Conservation (phyloP, 1,284 basidiomycete species). For the Anthracocystis panici-leucophaei region DNA sequence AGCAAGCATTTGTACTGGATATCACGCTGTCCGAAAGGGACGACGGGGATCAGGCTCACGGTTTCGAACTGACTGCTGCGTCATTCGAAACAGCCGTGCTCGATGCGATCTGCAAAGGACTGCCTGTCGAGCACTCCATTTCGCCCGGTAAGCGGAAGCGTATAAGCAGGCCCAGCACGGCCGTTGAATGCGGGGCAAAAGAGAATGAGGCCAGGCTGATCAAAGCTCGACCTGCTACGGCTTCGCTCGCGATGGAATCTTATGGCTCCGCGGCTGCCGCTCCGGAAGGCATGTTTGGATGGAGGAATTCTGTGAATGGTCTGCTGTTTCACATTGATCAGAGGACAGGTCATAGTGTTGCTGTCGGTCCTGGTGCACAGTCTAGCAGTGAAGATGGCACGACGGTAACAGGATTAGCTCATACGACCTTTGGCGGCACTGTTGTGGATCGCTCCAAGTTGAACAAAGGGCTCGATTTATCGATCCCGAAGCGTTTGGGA, state of each 20-base stretch:
- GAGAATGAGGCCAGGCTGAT: too few species aligned
- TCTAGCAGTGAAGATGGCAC: background rate
- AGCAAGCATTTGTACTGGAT: conserved; percentile 12
- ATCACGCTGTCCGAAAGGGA: background rate
- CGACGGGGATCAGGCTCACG: background rate
- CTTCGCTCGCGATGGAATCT: conserved; percentile 18
- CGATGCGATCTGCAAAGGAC: conserved; percentile 5
- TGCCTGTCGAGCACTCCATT: background rate
- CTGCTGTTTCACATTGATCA: conserved; percentile 32
- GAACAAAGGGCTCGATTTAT: conserved; percentile 7
- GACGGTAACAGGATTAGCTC: too few species aligned
- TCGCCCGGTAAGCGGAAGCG: conserved; percentile 19
- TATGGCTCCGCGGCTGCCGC: conserved; percentile 2
- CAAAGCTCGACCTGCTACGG: conserved; percentile 16
- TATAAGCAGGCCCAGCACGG: conserved; percentile 1
- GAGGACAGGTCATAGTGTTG: conserved; percentile 32
- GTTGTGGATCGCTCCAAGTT: conserved; percentile 15
- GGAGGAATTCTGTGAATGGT: conserved; percentile 25
- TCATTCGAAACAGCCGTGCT: conserved; percentile 15
- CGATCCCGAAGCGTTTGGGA: background rate
- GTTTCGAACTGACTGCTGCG: background rate
- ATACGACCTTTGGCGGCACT: too few species aligned
- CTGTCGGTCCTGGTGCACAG: background rate
- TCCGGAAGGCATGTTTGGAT: conserved; percentile 18
- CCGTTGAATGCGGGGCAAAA: background rate